Evolutionary conservation across 2,329 filamentous ascomycete genomes (phyloP).

Genomic region (Leptographium radiaticola): DNA sequence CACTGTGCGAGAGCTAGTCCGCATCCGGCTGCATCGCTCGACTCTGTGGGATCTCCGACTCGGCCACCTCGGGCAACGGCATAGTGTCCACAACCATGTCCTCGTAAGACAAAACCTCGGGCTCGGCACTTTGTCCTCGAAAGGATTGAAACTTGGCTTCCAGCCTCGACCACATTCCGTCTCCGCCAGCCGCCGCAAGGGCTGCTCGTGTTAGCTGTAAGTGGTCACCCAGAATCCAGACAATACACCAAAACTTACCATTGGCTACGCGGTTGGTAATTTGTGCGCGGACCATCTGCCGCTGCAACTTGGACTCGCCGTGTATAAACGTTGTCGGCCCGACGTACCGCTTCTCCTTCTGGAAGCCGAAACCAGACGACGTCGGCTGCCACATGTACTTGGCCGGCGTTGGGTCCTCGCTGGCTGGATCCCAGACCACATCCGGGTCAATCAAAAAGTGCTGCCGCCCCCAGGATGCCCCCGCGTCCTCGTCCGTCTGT

Average conservation of each 20-base stretch:
- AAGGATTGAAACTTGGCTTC: background rate
- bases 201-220: background rate
- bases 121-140: background rate
- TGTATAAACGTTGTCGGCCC: constrained; percentile 22
- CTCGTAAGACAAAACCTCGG: background rate
- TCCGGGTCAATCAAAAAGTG: constrained; percentile 8
- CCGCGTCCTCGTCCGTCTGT: constrained; percentile 17
- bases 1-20: too few relatives aligned
- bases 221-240: background rate
- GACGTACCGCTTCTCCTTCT: constrained; percentile 13
- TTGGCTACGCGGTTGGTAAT: constrained; percentile 12
- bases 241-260: constrained; percentile 7
- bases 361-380: constrained; percentile 9
- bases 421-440: constrained; percentile 16
- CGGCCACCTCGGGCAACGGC: constrained; percentile 2
- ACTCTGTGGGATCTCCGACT: background rate
- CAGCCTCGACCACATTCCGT: background rate
- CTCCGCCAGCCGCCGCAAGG: background rate
- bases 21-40: background rate
- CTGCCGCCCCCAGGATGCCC: background rate
- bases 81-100: background rate
- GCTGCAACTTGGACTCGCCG: constrained; percentile 25
- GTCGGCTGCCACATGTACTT: constrained; percentile 13
- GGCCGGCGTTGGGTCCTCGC: constrained; percentile 14
- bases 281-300: constrained; percentile 13